Conservation (phyloP, 1,139 yeast genomes). For the Scheffersomyces titani region DNA sequence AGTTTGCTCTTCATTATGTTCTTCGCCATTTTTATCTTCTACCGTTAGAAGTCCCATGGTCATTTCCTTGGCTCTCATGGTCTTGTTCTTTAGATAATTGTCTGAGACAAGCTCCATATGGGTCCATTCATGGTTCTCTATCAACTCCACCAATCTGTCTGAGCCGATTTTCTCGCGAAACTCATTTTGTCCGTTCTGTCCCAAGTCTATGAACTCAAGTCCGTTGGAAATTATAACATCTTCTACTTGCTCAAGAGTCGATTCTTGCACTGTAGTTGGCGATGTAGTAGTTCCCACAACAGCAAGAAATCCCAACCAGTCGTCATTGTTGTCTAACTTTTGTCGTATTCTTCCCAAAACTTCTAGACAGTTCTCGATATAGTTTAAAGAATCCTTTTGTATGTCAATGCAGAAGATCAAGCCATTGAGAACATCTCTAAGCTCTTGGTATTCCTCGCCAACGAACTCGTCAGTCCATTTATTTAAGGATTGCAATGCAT, state of each 20-base stretch:
- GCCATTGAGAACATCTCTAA: slow-evolving; percentile 42
- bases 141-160: slow-evolving; percentile 33
- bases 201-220: slow-evolving; percentile 30
- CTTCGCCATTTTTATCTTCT: slow-evolving; percentile 9
- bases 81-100: slow-evolving; percentile 19
- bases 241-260: slow-evolving; percentile 23
- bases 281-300: slow-evolving; percentile 22
- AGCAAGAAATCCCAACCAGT: slow-evolving; percentile 26
- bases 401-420: slow-evolving; percentile 35
- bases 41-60: slow-evolving; percentile 23
- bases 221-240: slow-evolving; percentile 32
- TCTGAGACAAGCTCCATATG: slow-evolving; percentile 14
- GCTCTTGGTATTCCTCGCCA: slow-evolving; percentile 32
- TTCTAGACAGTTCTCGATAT: slow-evolving; percentile 17
- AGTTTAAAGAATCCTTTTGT: slow-evolving; percentile 14
- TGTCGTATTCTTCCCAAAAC: slow-evolving; percentile 17
- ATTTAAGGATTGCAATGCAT: slow-evolving; percentile 16
- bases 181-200: slow-evolving; percentile 15
- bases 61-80: slow-evolving; percentile 28
- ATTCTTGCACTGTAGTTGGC: slow-evolving; percentile 1
- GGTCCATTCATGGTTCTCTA: slow-evolving; percentile 45
- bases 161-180: slow-evolving; percentile 19
- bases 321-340: slow-evolving; percentile 10
- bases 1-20: not conserved
- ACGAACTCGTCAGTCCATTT: slow-evolving; percentile 35